Evolutionary conservation across 371 early-diverging fungal genomes (phyloP), one percentile per base, ranked within the genome.

Genomic region (Mucor racemosus): DNA sequence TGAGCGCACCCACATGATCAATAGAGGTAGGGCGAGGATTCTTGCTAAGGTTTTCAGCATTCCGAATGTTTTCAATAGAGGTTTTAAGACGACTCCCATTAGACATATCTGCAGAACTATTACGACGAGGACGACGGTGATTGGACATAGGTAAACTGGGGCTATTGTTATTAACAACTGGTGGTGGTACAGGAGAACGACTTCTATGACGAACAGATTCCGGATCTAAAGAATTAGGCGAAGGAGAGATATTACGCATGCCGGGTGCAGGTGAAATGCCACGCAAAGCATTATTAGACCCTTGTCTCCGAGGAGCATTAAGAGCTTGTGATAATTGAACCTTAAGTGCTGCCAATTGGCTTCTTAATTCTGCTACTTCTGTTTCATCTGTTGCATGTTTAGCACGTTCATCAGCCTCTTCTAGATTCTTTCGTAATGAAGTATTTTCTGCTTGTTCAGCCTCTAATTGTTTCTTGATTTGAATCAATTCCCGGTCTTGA

Each of bases 361-460:
- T 80, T 64, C 77, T 79, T 7, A 86, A 73, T 33, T 82, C 81
- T 10, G 77, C 68, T 10, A 84, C 73, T 41, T 82, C 80, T 4
- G 76, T 62, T 61, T 79, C 80, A 48, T 81, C 80, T 9, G 74
- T 66, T 8, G 77, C 74, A 40, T 69, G 69, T 17, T 69, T 75
- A 1, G 68, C 71, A 34, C 69, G 65, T 42, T 79, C 76, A n/a
- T 74, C 62, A 2, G 82, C 79, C 41, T 77, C 76, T 36, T 76
- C 76, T 14, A 81, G 34, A 42, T 76, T 54, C 33, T 78, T 80
- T 15, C 89, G 82, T 33, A 96, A 77, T 40, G 76, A 79, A 26
- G 84, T 84, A 13, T 89, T 89, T 66, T 92, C 92, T 21, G 90
- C 87, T 65, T 89, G 87, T 68, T 86, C 81, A 64, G 83, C 76